Evolutionary conservation across 257 asterid species (phyloP).

Genomic region (Fraxinus americana): DNA sequence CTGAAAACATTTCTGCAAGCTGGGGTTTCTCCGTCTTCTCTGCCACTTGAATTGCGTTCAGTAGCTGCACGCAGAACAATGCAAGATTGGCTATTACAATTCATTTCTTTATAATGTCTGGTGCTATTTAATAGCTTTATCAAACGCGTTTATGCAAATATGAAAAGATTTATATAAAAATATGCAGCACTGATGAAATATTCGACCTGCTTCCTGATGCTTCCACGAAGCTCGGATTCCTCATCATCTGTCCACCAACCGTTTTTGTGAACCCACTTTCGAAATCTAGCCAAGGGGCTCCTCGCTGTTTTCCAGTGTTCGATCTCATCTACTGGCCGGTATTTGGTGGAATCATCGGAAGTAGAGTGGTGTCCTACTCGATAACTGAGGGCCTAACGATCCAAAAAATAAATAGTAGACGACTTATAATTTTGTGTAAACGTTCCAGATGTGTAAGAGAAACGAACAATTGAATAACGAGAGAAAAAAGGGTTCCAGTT

Average conservation of each 20-base stretch:
- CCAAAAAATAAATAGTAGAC: background rate
- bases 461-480: background rate
- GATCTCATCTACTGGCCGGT: conserved; percentile 65
- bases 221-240: conserved; percentile 55
- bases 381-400: conserved; percentile 67
- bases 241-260: conserved; percentile 86
- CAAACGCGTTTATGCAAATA: too few relatives aligned
- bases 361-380: conserved; percentile 95
- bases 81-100: background rate
- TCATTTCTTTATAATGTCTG: background rate
- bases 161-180: background rate
- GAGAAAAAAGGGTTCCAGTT: background rate
- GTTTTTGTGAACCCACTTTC: conserved; percentile 70
- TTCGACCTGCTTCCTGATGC: conserved; percentile 63
- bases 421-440: background rate
- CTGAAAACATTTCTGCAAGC: conserved; percentile 58
- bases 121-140: too few relatives aligned
- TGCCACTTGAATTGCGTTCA: conserved; percentile 76
- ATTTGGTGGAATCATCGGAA: conserved; percentile 92
- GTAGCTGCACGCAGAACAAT: conserved; percentile 38
- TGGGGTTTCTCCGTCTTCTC: conserved; percentile 61
- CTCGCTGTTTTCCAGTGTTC: conserved; percentile 75
- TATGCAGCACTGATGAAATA: background rate
- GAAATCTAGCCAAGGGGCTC: conserved; percentile 60
- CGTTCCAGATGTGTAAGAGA: background rate